Base-by-base conservation (phyloP, 1,284 basidiomycete genomes). In the Ceratobasidium sp. region DNA sequence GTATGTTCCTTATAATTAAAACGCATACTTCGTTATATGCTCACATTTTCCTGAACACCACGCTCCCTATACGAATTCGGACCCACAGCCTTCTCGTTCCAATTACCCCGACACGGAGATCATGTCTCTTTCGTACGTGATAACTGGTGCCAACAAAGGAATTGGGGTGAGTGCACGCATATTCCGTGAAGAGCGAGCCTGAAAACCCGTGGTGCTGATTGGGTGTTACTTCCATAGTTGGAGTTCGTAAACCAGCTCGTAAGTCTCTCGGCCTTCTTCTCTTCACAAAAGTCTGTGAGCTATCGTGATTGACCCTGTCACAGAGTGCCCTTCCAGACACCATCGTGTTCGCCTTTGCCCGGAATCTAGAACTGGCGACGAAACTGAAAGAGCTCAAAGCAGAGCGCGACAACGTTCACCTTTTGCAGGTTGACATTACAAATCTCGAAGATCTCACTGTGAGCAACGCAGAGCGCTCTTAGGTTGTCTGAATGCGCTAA, bases 341-440 rank as follows among this genome's bases (percentile, higher is more conserved):
- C 67, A 75, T 46, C 18, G 79, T 83, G 26, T 79, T 82, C 59
- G 81, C 79, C 1, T 62, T 83, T 32, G 82, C 80, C n/a, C 78
- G 82, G 72, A 80, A 74, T 59, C 75, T 75, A 32, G 63, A 74
- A 0, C 76, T 74, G 7, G 76, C 80, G 0, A 69, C 73, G 18
- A 74, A 72, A n/a, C 75, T 81, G 26, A 11, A 38, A 6, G 72
- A 66, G 0, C 67, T 82, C 14, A 61, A 71, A 30, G 41, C 30
- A 0, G 58, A 72, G 18, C 44, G 74, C 32, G 50, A 50, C 3
- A 81, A 82, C 66, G 61, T 83, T 7, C 77, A 79, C 58, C 75
- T 82, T 18, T 32, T 83, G 21, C 73, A 81, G 69, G 80, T 79
- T 7, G 81, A 83, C 73, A 76, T 83, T 30, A 80, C 78, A 14